A percentile compares a stretch with the other conserved stretches of the same genome.
phyloP scores from a whole-genome alignment of 192 early-diverging fungal species.

The Spizellomyces punctatus region DNA sequence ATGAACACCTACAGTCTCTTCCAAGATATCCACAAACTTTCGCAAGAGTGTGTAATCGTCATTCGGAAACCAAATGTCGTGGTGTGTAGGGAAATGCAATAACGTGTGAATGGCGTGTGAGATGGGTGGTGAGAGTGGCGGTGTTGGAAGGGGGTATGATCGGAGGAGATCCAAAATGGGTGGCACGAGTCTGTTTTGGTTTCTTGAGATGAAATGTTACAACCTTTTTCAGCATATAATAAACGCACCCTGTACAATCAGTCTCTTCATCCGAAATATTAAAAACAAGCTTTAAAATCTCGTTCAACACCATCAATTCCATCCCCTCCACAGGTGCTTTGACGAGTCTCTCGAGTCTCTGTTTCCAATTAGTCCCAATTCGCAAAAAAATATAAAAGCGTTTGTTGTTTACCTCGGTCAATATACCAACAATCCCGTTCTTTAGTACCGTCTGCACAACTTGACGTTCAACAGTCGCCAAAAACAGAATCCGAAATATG shows the following conservation, averaged over 20 bases:
- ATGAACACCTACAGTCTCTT: constrained; percentile 19
- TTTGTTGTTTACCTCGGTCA: neutral
- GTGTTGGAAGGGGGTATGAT: constrained; percentile 26
- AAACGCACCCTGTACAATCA: neutral
- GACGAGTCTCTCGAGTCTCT: constrained; percentile 27
- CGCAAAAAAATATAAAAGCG: neutral
- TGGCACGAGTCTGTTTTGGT: constrained; percentile 40
- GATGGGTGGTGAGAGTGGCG: constrained; percentile 70
- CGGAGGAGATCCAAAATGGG: constrained; percentile 29
- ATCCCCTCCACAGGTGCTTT: neutral
- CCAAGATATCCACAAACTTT: constrained; percentile 34
- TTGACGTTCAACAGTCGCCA: constrained; percentile 52
- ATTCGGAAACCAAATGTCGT: constrained; percentile 38
- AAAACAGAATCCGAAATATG: constrained; percentile 65
- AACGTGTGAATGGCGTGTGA: constrained; percentile 79
- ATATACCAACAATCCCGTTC: neutral
- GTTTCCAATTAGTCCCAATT: neutral
- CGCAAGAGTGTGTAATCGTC: constrained; percentile 23
- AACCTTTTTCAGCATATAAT: neutral
- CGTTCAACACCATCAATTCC: constrained; percentile 11
- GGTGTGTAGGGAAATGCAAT: constrained; percentile 60
- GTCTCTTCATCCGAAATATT: constrained; percentile 33
- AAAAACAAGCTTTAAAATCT: constrained; percentile 51
- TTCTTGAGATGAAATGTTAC: constrained; percentile 1
- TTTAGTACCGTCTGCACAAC: neutral